A percentile compares a stretch with the other conserved stretches of the same genome.
These are phyloP conservation scores for Talaromyces marneffei DNA, from an alignment of 2,329 filamentous ascomycete species.

Conservation along the genomic window DNA sequence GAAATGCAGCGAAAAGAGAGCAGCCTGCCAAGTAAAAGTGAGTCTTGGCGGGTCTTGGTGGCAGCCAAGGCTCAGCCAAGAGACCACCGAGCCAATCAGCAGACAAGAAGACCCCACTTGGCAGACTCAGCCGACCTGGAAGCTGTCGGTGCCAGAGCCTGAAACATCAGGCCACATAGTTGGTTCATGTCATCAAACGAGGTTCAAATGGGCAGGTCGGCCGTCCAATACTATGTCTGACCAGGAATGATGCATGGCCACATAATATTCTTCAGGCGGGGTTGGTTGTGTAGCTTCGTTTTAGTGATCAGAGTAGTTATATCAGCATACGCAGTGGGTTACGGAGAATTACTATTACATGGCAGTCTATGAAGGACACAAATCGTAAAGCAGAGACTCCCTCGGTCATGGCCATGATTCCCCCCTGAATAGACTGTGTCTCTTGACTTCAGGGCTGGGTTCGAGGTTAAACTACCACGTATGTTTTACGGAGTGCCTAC, in stretches of 20 bases:
- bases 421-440: neutral
- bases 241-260: neutral
- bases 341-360: neutral
- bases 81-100: conserved; percentile 8
- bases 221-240: neutral
- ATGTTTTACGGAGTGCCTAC: neutral
- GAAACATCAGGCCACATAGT: neutral
- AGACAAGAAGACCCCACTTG: neutral
- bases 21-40: neutral
- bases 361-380: neutral
- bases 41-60: conserved; percentile 6
- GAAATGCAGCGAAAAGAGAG: neutral
- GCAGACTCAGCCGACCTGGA: neutral
- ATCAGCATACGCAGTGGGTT: no score
- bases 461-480: neutral
- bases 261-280: neutral
- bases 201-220: neutral
- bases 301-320: no score
- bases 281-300: neutral
- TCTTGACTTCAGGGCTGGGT: neutral
- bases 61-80: conserved; percentile 10
- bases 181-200: neutral
- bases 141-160: neutral
- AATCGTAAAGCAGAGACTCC: neutral
- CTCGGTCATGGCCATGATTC: no score